Conservation (phyloP, 129 eudicot genomes). For the Saposhnikovia divaricata region DNA sequence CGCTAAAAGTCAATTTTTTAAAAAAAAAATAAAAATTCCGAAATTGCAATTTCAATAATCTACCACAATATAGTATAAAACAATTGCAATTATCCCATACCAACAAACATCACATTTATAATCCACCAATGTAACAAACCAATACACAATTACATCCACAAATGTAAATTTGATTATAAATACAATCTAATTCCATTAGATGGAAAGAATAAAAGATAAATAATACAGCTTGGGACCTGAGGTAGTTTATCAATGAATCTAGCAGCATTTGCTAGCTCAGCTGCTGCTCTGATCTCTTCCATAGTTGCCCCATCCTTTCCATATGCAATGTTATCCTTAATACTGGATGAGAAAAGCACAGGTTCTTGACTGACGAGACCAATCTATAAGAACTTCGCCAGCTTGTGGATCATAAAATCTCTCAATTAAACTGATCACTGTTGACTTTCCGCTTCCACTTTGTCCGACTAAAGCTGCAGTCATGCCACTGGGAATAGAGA, state of each 20-base stretch:
- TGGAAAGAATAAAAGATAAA: background rate
- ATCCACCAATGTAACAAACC: too few relatives aligned
- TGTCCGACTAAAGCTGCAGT: conserved; percentile 85
- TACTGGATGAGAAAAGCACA: conserved; percentile 65
- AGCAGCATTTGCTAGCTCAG: conserved; percentile 91
- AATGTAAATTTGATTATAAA: too few relatives aligned
- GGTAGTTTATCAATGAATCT: conserved; percentile 68
- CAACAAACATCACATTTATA: too few relatives aligned
- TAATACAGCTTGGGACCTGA: conserved; percentile 30
- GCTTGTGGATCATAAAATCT: conserved; percentile 80
- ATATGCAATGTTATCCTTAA: conserved; percentile 70
- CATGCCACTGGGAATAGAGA: conserved; percentile 54
- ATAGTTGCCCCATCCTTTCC: conserved; percentile 63
- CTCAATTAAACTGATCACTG: conserved; percentile 69
- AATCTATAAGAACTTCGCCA: conserved; percentile 69
- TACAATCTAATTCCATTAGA: too few relatives aligned
- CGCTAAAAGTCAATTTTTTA: too few relatives aligned
- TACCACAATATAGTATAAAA: too few relatives aligned
- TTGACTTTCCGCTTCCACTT: conserved; percentile 87
- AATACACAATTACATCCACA: too few relatives aligned
- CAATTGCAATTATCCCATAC: too few relatives aligned
- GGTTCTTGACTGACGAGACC: conserved; percentile 96
- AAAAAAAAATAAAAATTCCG: too few relatives aligned
- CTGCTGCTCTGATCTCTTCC: conserved; percentile 65
- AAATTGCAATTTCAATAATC: too few relatives aligned